A percentile compares a stretch with the other conserved stretches of the same genome.
phyloP scores from a whole-genome alignment of 1,284 basidiomycete genomes.

The Amylostereum areolatum region DNA sequence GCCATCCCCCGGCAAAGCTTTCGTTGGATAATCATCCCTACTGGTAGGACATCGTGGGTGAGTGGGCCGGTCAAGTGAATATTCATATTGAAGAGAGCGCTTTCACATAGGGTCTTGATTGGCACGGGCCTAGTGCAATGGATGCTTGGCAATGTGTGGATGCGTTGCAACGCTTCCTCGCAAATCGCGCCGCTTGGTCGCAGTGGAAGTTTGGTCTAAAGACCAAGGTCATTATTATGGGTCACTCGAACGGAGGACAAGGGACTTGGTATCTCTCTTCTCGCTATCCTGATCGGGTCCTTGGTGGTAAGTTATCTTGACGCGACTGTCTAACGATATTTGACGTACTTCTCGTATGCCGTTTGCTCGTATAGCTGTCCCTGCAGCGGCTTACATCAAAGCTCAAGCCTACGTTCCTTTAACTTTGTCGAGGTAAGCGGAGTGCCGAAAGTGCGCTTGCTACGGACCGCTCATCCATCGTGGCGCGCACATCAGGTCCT shows the following conservation, averaged over 20 bases:
- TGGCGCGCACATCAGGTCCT: conserved; percentile 33
- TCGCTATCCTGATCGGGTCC: conserved; percentile 70
- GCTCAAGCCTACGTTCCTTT: conserved; percentile 81
- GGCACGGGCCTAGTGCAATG: conserved; percentile 70
- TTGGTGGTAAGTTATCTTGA: conserved; percentile 40
- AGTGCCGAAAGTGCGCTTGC: too few relatives aligned
- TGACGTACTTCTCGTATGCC: neutral
- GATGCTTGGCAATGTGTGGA: conserved; percentile 57
- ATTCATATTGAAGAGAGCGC: neutral
- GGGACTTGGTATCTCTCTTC: conserved; percentile 79
- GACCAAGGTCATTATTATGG: conserved; percentile 57
- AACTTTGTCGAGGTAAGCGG: conserved; percentile 48
- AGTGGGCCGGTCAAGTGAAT: conserved; percentile 7
- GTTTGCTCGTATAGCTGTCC: conserved; percentile 40
- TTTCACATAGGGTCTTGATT: conserved; percentile 65
- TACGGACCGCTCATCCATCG: neutral
- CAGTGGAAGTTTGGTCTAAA: conserved; percentile 32
- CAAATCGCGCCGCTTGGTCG: conserved; percentile 28
- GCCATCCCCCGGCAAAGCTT: conserved; percentile 49
- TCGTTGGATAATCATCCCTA: conserved; percentile 70
- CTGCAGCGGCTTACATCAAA: conserved; percentile 76
- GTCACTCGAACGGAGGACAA: conserved; percentile 93
- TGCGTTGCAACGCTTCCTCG: conserved; percentile 45
- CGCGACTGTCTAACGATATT: too few relatives aligned
- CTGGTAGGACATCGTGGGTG: conserved; percentile 74